Base-by-base conservation (phyloP, 768 basidiomycete genomes). In the Harrya chromipes region DNA sequence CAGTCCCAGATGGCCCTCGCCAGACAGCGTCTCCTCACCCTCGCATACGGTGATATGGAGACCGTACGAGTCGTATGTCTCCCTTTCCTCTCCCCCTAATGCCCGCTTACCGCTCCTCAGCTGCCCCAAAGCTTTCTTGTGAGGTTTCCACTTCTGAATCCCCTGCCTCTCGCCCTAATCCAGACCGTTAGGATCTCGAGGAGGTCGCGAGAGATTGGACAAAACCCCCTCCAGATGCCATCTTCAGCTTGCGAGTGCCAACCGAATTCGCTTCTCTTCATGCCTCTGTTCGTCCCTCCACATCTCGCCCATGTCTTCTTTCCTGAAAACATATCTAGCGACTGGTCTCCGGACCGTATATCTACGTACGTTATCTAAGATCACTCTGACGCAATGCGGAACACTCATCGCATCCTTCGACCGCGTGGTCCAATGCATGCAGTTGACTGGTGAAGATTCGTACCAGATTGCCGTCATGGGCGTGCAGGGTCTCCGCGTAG, bases 401-500 rank as follows among this genome's bases (percentile, higher is more conserved):
- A 26, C 31, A 31, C 43, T 57, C 46, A 55, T 50, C 24, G 51
- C 50, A 26, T 45, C 29, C 53, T 44, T 55, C 42, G 56, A 36
- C 47, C 60, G 58, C 61, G 58, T 61, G 60, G 40, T 37, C 53
- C 54, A 54, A 57, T 34, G 16, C 45, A 54, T 51, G 12, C 55
- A 91, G 89, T 73, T 92, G 49, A 88, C 86, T 13, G 79, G 85
- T 44, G 89, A 93, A 64, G 90, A 91, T 60, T 91, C 90, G 7
- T 93, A 83, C 65, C 87, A 91, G 72, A 91, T 93, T 54, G 89
- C 90, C n/a, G 80, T 81, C 49, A 83, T 85, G 77, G 85, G 86
- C 47, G 82, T 89, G 11, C 84, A 87, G 64, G 89, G 87, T 46
- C 76, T 90, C 51, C 79, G 89, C 35, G 88, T 93, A 43, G 90